Base-by-base conservation (phyloP, 352 stramenopile species). In the Globisporangium rhizosaccharum region DNA sequence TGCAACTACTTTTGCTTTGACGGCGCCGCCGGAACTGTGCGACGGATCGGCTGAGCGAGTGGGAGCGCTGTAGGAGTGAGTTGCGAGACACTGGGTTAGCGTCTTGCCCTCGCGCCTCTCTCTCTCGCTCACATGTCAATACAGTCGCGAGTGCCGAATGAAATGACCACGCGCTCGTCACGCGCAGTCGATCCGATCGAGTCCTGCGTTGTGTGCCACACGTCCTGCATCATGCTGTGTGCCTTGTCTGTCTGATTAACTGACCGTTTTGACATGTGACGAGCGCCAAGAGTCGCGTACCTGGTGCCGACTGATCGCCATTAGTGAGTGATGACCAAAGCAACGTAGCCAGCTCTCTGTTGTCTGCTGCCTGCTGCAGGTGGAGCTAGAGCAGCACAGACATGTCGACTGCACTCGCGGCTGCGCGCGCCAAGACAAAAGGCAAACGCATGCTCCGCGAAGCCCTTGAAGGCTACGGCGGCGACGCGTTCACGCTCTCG, bases 1-100 rank as follows among this genome's bases (percentile, higher is more conserved):
- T 96, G 96, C 76, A 99, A 99, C 77, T 88, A 93, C 45, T 94
- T 99, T 59, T 85, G 94, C 64, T 98, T 98, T 45, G 92, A 98
- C 49, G 85, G 85, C 33, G 59, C 65, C 10, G 64, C 70, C 14
- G 84, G 84, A 3, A 75, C 66, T 1, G 85, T 91, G 48, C 70
- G 79, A 49, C 68, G 68, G 58, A 85, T 91, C 41, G 76, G 79
- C 9, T 90, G 44, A 65, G 55, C 14, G 25, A 30, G 44, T 53
- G 51, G n/a, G 17, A 23, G 45, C 15, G 25, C 48, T 23, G 11
- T 41, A 39, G 25, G 20, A 51, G 20, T 2, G n/a, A 36, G 23
- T 23, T 23, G 23, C 23, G 23, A 23, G 23, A 5, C n/a, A 12
- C 4, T 44, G 3, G 33, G n/a, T 5, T 20, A 26, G 20, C 36